These are phyloP conservation scores for Macrolepiota fuliginosa DNA, from an alignment of 768 basidiomycete species.

Conservation along the genomic window DNA sequence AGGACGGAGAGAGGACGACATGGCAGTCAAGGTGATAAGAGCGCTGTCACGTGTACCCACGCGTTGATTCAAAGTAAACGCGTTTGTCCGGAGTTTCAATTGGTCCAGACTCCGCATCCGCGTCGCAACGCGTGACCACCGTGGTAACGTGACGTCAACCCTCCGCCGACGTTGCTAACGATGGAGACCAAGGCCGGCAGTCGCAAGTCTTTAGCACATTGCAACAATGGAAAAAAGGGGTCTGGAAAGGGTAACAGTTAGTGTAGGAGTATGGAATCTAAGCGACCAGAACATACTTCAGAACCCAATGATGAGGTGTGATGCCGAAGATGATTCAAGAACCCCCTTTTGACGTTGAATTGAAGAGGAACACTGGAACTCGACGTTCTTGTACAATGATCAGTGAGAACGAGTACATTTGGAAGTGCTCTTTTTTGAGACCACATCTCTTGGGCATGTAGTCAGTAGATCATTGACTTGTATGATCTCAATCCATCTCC, in stretches of 20 bases:
- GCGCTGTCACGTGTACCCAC: slow-evolving; percentile 37
- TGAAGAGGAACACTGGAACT: no score
- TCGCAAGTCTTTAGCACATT: not conserved
- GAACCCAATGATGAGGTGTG: no score
- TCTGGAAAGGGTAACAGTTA: not conserved
- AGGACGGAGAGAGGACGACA: slow-evolving; percentile 32
- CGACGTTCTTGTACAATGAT: no score
- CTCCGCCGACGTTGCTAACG: not conserved
- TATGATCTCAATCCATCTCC: no score
- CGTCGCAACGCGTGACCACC: slow-evolving; percentile 33
- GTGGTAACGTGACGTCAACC: slow-evolving; percentile 11
- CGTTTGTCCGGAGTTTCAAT: slow-evolving; percentile 38
- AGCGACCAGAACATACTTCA: not conserved
- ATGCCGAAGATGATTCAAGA: no score
- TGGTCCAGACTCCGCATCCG: slow-evolving; percentile 26
- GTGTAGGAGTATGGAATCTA: not conserved
- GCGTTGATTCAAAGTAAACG: slow-evolving; percentile 37
- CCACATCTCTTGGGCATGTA: no score
- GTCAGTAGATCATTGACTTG: no score
- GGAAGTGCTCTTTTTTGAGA: no score
- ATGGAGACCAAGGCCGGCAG: not conserved
- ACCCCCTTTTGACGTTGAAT: no score
- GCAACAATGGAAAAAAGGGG: not conserved
- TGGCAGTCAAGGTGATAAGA: slow-evolving; percentile 46
- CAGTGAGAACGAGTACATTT: no score